Evolutionary conservation across 257 asterid species (phyloP).

Genomic region (Nicotiana obtusifolia): DNA sequence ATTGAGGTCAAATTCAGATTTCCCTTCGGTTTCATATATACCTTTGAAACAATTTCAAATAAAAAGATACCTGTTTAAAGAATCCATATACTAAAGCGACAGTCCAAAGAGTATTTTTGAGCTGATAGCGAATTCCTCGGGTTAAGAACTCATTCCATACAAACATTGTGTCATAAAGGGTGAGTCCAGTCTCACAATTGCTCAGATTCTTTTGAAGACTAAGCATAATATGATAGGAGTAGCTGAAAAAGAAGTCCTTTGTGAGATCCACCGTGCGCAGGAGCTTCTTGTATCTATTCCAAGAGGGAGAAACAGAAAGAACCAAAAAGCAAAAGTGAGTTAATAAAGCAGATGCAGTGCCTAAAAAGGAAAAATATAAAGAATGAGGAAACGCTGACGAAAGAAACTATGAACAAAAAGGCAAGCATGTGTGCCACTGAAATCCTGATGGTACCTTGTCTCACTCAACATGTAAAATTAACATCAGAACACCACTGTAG

Average conservation of each 20-base stretch:
- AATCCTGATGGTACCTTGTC: slow-evolving; percentile 62
- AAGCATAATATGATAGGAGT: slow-evolving; percentile 85
- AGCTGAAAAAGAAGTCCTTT: slow-evolving; percentile 96
- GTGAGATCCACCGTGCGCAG: slow-evolving; percentile 85
- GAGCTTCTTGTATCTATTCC: slow-evolving; percentile 91
- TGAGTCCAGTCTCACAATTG: slow-evolving; percentile 48
- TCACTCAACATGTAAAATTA: slow-evolving; percentile 57
- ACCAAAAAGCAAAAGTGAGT: slow-evolving; percentile 36
- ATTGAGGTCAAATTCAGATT: background rate
- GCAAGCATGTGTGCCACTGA: slow-evolving; percentile 30
- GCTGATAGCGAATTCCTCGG: slow-evolving; percentile 76
- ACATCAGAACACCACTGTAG: slow-evolving; percentile 62
- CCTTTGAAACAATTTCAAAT: background rate
- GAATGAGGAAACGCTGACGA: slow-evolving; percentile 1
- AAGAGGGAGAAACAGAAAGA: slow-evolving; percentile 27
- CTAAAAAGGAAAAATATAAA: background rate
- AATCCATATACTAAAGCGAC: slow-evolving; percentile 91
- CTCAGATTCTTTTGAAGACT: slow-evolving; percentile 84
- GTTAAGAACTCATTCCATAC: slow-evolving; percentile 98
- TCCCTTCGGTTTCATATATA: background rate
- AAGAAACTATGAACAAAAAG: slow-evolving; percentile 20
- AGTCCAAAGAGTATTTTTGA: slow-evolving; percentile 76
- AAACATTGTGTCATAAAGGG: slow-evolving; percentile 83
- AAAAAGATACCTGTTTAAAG: slow-evolving; percentile 70
- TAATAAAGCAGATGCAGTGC: slow-evolving; percentile 17